Conservation (phyloP, 2,329 filamentous ascomycete species). For the Pestalotiopsis fici region DNA sequence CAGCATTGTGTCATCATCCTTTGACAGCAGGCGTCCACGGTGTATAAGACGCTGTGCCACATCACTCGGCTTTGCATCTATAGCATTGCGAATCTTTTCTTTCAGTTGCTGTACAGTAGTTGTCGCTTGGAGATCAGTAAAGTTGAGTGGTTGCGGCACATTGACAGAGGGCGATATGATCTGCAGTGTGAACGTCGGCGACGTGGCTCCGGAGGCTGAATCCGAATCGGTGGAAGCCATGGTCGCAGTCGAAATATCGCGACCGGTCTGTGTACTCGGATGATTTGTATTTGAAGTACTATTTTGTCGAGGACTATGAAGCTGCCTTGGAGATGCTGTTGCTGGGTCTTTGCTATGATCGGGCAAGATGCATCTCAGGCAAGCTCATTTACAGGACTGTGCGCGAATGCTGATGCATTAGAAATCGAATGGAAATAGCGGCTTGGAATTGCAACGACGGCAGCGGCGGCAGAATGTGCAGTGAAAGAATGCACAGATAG, state of each 20-base stretch:
- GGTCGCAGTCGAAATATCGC: background rate
- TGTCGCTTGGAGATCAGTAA: slow-evolving; percentile 47
- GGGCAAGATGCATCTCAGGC: slow-evolving; percentile 1
- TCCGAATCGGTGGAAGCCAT: slow-evolving; percentile 41
- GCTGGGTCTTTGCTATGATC: background rate
- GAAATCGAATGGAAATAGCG: background rate
- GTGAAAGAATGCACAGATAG: background rate
- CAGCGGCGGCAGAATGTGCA: background rate
- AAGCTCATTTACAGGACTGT: background rate
- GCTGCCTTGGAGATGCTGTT: background rate
- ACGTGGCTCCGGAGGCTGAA: slow-evolving; percentile 20
- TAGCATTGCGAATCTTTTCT: slow-evolving; percentile 53
- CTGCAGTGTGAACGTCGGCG: slow-evolving; percentile 53
- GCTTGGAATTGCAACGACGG: background rate
- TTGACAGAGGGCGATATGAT: slow-evolving; percentile 60
- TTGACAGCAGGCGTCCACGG: slow-evolving; percentile 55
- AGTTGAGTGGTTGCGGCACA: slow-evolving; percentile 50
- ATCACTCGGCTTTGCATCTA: slow-evolving; percentile 51
- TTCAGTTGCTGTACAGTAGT: slow-evolving; percentile 61
- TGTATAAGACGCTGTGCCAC: slow-evolving; percentile 63
- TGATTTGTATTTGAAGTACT: background rate
- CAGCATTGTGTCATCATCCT: slow-evolving; percentile 56
- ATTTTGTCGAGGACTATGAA: background rate
- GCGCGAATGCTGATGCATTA: background rate
- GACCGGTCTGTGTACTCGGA: background rate